A percentile compares a stretch with the other conserved stretches of the same genome.
These are phyloP conservation scores for Syzygium jambos DNA, from an alignment of 345 rosid species.

Conservation along the genomic window DNA sequence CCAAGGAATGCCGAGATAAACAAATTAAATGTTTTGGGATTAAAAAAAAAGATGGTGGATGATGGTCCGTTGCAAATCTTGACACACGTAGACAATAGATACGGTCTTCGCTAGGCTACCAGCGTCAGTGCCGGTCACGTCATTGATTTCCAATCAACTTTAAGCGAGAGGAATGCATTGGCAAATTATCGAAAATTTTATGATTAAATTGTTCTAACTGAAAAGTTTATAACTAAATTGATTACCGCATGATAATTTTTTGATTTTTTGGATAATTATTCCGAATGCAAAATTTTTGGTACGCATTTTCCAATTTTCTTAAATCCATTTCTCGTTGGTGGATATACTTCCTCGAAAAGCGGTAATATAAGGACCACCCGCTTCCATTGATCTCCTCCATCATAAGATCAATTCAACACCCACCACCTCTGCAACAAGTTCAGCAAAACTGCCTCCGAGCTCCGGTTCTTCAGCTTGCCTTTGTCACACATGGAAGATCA, in stretches of 20 bases:
- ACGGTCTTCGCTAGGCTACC: neutral
- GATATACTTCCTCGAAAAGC: neutral
- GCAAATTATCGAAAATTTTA: too few species aligned
- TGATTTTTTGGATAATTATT: too few species aligned
- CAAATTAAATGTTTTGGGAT: neutral
- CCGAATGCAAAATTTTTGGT: neutral
- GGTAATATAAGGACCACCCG: neutral
- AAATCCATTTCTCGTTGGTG: neutral
- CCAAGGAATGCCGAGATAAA: neutral
- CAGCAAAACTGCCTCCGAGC: neutral
- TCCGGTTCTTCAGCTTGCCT: neutral
- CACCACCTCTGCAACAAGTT: neutral
- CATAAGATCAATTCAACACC: neutral
- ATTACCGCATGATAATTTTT: accelerated
- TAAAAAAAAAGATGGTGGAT: neutral
- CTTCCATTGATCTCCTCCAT: neutral
- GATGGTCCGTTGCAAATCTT: neutral
- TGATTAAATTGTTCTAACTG: too few species aligned
- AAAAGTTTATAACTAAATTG: too few species aligned
- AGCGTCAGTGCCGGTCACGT: too few species aligned
- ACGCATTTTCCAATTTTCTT: neutral
- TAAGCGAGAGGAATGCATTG: neutral
- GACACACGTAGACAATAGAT: neutral
- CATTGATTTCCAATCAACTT: neutral
- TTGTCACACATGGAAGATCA: slow-evolving; percentile 34